Percentiles rank a stretch among this genome's conserved stretches.
phyloP scores from a whole-genome alignment of 257 asterid species.

The Scutellaria baicalensis region DNA sequence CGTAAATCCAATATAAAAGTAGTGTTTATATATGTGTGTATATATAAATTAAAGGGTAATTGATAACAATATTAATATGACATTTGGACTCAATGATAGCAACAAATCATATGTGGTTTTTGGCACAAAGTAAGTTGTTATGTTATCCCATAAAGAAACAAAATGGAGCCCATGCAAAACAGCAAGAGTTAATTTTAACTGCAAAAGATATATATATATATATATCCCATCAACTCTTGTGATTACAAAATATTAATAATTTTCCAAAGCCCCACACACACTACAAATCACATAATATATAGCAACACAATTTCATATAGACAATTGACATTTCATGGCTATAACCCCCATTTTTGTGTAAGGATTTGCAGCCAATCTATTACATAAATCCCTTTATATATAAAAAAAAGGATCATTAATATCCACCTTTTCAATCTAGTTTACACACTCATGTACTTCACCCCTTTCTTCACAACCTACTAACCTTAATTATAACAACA shows the following conservation, averaged over 20 bases:
- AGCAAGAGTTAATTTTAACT: not conserved
- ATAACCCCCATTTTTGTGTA: not conserved
- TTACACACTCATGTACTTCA: too few relatives aligned
- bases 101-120: not conserved
- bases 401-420: not conserved
- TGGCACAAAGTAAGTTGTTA: not conserved
- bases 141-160: not conserved
- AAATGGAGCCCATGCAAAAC: constrained; percentile 1
- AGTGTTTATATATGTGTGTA: too few relatives aligned
- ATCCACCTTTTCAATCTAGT: not conserved
- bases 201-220: not conserved
- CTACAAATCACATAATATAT: not conserved
- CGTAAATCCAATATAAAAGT: too few relatives aligned
- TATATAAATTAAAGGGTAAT: not conserved
- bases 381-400: constrained; percentile 5
- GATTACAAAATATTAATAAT: not conserved
- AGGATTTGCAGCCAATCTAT: not conserved
- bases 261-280: not conserved
- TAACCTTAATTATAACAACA: not conserved
- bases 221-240: not conserved
- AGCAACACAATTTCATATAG: constrained; percentile 7
- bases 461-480: too few relatives aligned
- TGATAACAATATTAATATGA: not conserved
- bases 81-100: not conserved
- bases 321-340: constrained; percentile 14